Evolutionary conservation across 202 grass and related monocot genomes (phyloP), one percentile per base, ranked within the genome.

Genomic region (Brachypodium distachyon): DNA sequence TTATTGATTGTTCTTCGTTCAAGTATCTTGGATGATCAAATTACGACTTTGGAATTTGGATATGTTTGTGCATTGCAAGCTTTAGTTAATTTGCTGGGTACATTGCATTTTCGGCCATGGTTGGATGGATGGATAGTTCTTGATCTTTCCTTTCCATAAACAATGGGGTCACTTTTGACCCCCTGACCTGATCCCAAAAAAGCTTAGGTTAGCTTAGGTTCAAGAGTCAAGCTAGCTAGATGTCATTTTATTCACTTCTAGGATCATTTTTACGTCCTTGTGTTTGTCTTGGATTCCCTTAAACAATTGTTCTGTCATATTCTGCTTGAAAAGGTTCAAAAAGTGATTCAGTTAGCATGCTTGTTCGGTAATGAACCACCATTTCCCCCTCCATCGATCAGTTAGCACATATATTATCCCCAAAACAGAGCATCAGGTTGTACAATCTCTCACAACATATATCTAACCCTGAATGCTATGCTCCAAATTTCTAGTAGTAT

Each of bases 151-250:
- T 58, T 79, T 36, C 27, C 18, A 46, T 79, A 56, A 39, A 68
- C 63, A 46, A 46, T 36, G n/a, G 37, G 36, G 12, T 5, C 17
- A 32, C 53, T 58, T 75, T 79, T 69, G 38, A 23, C 26, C 18
- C 42, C n/a, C n/a, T n/a, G n/a, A n/a, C n/a, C 61, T 31, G 46
- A 26, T 40, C 18, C 39, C 40, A 28, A 0, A 61, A 70, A 23
- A 16, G 29, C 47, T 62, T 70, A 65, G 39, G 41, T 13, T n/a
- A n/a, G n/a, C n/a, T n/a, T n/a, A n/a, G n/a, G 29, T 5, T 11
- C 55, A 61, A 81, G 66, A 71, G 4, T 11, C 55, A 61, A 81
- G 66, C n/a, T n/a, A n/a, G n/a, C n/a, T n/a, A n/a, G n/a, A 71
- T 48, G 52, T 12, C 26, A 18, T 17, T 50, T 25, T 55, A 34